Base-by-base conservation (phyloP, 2,329 filamentous ascomycete genomes). In the Beauveria rudraprayagi region DNA sequence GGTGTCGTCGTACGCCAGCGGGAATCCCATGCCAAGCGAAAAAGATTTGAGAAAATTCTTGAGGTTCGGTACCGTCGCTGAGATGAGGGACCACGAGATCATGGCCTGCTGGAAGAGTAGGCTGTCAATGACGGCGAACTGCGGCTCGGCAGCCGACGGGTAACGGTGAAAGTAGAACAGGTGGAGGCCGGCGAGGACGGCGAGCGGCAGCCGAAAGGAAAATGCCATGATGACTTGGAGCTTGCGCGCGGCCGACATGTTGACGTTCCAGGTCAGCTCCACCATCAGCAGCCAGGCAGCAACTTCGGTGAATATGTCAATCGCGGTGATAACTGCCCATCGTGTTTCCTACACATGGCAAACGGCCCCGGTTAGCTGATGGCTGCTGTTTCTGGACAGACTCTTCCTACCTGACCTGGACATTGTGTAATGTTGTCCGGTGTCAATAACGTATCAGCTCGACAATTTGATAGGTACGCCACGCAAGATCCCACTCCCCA, bases 11-110 rank as follows among this genome's bases (percentile, higher is more conserved):
- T 54, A 64, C 14, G 56, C 61, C 8, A 62, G 51, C 40, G 57
- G 63, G 14, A 62, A 51, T 16, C 54, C 52, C 52, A 66, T 62
- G 17, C 63, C 60, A 6, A 60, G 57, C 28, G 62, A 62, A 40
- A 68, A 65, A 10, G 66, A 65, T 47, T 63, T 66, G 41, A 67
- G 57, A 40, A 67, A 67, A n/a, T 64, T 65, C 26, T 63, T 66
- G 19, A 67, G 44, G 61, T 67, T 68, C 11, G 65, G 67, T 5
- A 67, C 56, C 7, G 64, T 67, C 8, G 66, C 66, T 11, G 65
- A 67, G 16, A 66, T 63, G 47, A 68, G 61, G 10, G 65, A 67
- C 58, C 62, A 64, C 7, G 61, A 43, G 7, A 68, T 47, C 54
- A 66, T 65, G 24, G 58, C 51, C 51, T 68, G 67, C 30, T 65